Evolutionary conservation across 1,139 yeast genomes (phyloP).

Genomic region (Protomyces gravidus): DNA sequence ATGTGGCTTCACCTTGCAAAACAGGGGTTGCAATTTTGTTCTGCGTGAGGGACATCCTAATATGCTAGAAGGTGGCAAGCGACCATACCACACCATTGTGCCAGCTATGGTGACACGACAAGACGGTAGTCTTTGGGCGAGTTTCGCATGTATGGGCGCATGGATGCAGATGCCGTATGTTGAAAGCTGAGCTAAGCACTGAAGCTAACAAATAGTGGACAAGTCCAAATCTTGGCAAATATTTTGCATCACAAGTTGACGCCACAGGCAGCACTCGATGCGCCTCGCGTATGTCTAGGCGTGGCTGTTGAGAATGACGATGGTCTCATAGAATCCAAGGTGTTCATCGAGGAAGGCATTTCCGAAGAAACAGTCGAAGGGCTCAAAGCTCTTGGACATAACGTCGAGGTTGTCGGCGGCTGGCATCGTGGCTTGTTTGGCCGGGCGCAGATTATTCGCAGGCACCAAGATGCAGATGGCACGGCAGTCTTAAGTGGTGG

Average conservation of each 20-base stretch:
- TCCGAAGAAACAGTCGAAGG: slow-evolving; percentile 45
- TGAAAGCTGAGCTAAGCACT: not conserved
- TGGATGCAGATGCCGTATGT: slow-evolving; percentile 68
- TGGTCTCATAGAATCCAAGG: slow-evolving; percentile 53
- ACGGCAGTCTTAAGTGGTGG: slow-evolving; percentile 61
- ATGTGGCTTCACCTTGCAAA: slow-evolving; percentile 68
- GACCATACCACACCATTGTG: slow-evolving; percentile 80
- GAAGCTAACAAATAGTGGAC: slow-evolving; percentile 45
- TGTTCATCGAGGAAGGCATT: slow-evolving; percentile 66
- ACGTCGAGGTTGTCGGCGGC: slow-evolving; percentile 49
- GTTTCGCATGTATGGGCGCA: slow-evolving; percentile 85
- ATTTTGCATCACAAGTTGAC: slow-evolving; percentile 58
- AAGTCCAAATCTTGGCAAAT: slow-evolving; percentile 70
- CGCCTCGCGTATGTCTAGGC: slow-evolving; percentile 64
- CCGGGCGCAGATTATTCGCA: slow-evolving; percentile 66
- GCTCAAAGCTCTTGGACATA: slow-evolving; percentile 57
- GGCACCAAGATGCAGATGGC: slow-evolving; percentile 41
- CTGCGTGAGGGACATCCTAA: slow-evolving; percentile 57
- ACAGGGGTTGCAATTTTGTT: slow-evolving; percentile 73
- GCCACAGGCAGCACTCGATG: slow-evolving; percentile 72
- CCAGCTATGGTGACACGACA: slow-evolving; percentile 65
- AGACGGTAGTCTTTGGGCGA: slow-evolving; percentile 51
- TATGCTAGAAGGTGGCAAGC: slow-evolving; percentile 61
- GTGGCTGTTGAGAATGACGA: slow-evolving; percentile 46
- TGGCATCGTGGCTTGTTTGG: slow-evolving; percentile 43